Conservation (phyloP, 2,329 filamentous ascomycete genomes). For the Aureobasidium leucospermi region DNA sequence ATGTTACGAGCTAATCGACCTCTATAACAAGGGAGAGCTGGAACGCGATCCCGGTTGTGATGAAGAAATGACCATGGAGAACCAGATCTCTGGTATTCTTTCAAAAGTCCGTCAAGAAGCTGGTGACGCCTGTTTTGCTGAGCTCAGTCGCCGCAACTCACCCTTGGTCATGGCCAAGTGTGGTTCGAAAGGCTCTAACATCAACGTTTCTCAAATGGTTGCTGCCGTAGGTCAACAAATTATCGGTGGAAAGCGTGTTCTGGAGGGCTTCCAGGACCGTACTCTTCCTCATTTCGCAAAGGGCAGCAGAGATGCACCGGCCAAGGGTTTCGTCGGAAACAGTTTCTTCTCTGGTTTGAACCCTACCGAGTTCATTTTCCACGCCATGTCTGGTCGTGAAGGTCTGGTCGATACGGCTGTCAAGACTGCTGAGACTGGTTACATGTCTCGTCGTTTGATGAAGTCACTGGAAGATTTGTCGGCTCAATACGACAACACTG, state of each 20-base stretch:
- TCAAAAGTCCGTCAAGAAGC: conserved; percentile 87
- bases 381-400: conserved; percentile 97
- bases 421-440: conserved; percentile 97
- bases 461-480: conserved; percentile 95
- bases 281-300: conserved; percentile 94
- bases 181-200: conserved; percentile 91
- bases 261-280: conserved; percentile 93
- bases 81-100: conserved; percentile 80
- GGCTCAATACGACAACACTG: conserved; percentile 87
- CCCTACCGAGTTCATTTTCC: conserved; percentile 92
- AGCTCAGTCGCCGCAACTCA: conserved; percentile 84
- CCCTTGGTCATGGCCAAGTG: conserved; percentile 96
- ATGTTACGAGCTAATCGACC: conserved; percentile 75
- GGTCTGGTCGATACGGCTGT: conserved; percentile 97
- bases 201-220: conserved; percentile 99
- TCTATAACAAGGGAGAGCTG: conserved; percentile 72
- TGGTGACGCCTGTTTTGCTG: conserved; percentile 82
- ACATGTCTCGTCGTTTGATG: conserved; percentile 98
- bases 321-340: conserved; percentile 94
- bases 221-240: conserved; percentile 96
- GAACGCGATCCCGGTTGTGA: conserved; percentile 84
- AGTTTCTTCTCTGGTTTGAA: conserved; percentile 91
- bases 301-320: conserved; percentile 81
- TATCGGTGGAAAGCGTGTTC: conserved; percentile 86
- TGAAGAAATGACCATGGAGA: conserved; percentile 86